phyloP scores from a whole-genome alignment of 1,284 basidiomycete genomes.

The Boletellus dicymbophilus region DNA sequence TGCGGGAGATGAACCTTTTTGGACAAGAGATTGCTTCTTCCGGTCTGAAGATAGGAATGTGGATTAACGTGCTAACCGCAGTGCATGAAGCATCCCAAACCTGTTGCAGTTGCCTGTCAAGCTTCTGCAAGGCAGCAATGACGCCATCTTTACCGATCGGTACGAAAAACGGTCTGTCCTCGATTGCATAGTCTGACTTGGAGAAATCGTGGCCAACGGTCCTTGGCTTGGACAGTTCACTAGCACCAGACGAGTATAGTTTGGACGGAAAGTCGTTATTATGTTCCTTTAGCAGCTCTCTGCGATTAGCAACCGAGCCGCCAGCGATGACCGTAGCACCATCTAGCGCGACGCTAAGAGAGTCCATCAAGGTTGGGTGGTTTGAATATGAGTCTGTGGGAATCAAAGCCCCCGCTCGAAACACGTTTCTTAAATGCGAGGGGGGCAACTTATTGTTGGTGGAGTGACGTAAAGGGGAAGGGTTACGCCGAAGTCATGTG shows the following conservation, averaged over 20 bases:
- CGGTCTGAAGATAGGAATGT: constrained; percentile 44
- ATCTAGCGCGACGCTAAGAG: constrained; percentile 27
- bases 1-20: constrained; percentile 37
- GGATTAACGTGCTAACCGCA: not conserved
- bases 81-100: constrained; percentile 35
- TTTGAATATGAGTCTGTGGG: not conserved
- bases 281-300: constrained; percentile 18
- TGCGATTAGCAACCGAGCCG: constrained; percentile 25
- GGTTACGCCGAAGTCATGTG: no score
- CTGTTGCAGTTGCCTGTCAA: constrained; percentile 57
- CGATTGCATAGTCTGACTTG: constrained; percentile 28
- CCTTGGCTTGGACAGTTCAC: constrained; percentile 5
- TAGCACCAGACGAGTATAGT: not conserved
- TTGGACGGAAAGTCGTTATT: constrained; percentile 21
- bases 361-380: constrained; percentile 20
- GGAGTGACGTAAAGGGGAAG: no score
- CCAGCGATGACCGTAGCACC: constrained; percentile 39
- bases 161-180: constrained; percentile 67
- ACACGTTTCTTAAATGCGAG: no score
- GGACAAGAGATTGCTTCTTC: constrained; percentile 52
- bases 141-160: constrained; percentile 64
- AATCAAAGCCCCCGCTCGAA: no score
- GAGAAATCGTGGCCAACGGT: constrained; percentile 28
- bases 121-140: constrained; percentile 62
- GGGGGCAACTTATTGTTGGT: no score